Base-by-base conservation (phyloP, 768 basidiomycete species). In the Tricholoma bakamatsutake region DNA sequence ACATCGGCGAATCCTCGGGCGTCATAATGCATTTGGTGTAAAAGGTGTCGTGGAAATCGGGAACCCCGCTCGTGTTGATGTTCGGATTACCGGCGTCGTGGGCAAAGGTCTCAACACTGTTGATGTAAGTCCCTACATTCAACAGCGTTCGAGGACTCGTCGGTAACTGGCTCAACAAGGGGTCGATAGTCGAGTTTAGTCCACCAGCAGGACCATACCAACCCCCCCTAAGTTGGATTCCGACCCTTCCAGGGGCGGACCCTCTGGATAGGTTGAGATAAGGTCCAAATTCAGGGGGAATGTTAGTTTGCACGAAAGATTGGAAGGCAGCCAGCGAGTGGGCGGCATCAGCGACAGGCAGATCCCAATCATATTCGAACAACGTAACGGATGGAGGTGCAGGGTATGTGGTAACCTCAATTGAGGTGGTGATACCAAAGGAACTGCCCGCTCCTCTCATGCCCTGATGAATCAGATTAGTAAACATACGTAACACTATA, bases 1-100 rank as follows among this genome's bases (percentile, higher is more conserved):
- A 64, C 65, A 75, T 56, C 45, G 73, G 66, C 5, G 66, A 59
- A 11, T 57, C 61, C 15, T 60, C 57, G 1, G 71, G 71, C 5
- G 67, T 68, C 67, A 69, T 70, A 5, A 73, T 47, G 10, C 66
- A 69, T 54, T 72, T 72, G 1, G 64, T 65, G 50, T 72, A 73
- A 55, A 73, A 71, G 0, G 71, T 72, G 58, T 72, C 70, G 18
- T 52, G 52, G 0, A 9, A 17, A 8, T 70, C 67, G 5, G 66
- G 37, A 24, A 24, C 21, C 8, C 42, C 45, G 21, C 40, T 57
- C 1, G 70, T 71, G 34, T 69, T 60, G 21, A 71, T 0, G 61
- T 53, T 3, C 57, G 56, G n/a, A 4, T 28, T 4, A 54, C 58
- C 33, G 12, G 33, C 12, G 5, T 12, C 33, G 9, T 34, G 33